Evolutionary conservation across 345 rosid genomes (phyloP).

Genomic region (Corchorus olitorius): DNA sequence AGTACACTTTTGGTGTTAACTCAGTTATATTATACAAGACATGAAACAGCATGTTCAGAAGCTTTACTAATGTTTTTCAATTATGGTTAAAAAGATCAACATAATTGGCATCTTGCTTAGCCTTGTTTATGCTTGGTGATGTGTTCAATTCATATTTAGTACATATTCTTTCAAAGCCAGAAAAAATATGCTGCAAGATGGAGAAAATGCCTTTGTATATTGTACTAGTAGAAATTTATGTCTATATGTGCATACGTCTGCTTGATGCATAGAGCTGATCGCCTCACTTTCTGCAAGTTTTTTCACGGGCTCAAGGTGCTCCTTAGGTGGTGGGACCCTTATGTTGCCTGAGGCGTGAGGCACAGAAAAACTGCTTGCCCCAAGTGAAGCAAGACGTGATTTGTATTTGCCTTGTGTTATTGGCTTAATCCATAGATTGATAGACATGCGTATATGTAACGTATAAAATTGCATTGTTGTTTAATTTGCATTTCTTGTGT

Average conservation of each 20-base stretch:
- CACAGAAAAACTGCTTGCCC: too few species aligned
- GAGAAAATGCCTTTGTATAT: background rate
- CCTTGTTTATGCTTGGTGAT: background rate
- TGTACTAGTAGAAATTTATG: background rate
- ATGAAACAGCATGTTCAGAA: background rate
- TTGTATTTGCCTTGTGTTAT: too few species aligned
- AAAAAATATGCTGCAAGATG: background rate
- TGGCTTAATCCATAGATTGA: background rate
- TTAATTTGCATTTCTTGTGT: conserved; percentile 4
- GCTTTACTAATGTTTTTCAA: background rate
- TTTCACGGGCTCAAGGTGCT: too few species aligned
- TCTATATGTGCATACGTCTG: background rate
- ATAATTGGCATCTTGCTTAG: background rate
- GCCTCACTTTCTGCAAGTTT: background rate
- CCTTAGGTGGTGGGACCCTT: too few species aligned
- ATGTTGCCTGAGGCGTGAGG: too few species aligned
- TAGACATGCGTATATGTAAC: background rate
- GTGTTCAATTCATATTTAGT: background rate
- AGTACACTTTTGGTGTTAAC: too few species aligned
- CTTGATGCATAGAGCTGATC: background rate
- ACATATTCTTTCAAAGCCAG: conserved; percentile 4
- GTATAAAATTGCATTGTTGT: conserved; percentile 9
- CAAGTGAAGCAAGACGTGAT: too few species aligned
- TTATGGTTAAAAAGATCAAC: background rate
- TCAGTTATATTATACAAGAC: too few species aligned